Evolutionary conservation across 2,329 filamentous ascomycete genomes (phyloP).

Genomic region (Ustulina deusta): DNA sequence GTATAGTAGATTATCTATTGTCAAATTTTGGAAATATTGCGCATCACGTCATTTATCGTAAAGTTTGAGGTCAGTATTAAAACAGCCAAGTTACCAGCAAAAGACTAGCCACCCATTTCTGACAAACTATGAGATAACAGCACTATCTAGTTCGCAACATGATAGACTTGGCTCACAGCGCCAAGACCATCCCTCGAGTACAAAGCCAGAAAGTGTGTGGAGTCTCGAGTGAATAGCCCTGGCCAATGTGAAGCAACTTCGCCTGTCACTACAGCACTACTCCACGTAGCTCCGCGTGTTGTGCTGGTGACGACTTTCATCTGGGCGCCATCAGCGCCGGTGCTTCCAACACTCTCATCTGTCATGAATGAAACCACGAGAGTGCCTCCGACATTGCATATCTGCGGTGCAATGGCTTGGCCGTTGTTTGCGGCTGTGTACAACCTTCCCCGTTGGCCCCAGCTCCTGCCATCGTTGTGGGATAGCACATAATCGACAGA

Average conservation of each 20-base stretch:
- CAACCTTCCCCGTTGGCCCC: constrained; percentile 53
- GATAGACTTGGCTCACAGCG: constrained; percentile 45
- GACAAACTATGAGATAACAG: not conserved
- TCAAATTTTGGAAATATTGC: no score
- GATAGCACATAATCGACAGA: constrained; percentile 54
- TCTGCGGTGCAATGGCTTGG: constrained; percentile 57
- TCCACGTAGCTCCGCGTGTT: constrained; percentile 48
- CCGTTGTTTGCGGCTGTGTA: constrained; percentile 53
- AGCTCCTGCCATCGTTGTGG: constrained; percentile 57
- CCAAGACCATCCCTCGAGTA: constrained; percentile 47
- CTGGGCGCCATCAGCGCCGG: constrained; percentile 45
- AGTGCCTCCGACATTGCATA: constrained; percentile 57
- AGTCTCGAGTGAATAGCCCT: constrained; percentile 46
- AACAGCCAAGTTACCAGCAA: not conserved
- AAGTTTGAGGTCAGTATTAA: no score
- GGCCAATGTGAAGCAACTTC: constrained; percentile 50
- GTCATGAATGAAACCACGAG: constrained; percentile 60
- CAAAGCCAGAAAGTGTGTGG: constrained; percentile 47
- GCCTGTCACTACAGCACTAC: constrained; percentile 44
- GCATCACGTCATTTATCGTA: no score
- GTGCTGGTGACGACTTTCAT: constrained; percentile 51
- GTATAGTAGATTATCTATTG: no score
- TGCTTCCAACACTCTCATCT: constrained; percentile 54
- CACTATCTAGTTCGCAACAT: constrained; percentile 35
- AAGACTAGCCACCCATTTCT: not conserved